These are phyloP conservation scores for Phytophthora tentaculata DNA, from an alignment of 352 stramenopile species.

Conservation along the genomic window DNA sequence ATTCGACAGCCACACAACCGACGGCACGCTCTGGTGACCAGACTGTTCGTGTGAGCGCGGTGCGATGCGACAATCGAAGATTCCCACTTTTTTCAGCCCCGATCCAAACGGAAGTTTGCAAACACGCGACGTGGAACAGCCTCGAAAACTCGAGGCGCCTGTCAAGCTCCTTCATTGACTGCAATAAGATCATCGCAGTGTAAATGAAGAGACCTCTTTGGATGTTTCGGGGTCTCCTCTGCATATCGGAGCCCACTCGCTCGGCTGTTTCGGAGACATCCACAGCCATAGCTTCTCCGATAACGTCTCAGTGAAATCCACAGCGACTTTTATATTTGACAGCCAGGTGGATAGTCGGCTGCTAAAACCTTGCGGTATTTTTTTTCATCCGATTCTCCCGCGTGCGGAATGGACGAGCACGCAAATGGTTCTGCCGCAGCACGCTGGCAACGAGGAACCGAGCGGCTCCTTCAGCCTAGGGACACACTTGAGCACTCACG, in stretches of 20 bases:
- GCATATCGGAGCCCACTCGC: constrained; percentile 16
- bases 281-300: constrained; percentile 9
- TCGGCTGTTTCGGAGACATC: constrained; percentile 18
- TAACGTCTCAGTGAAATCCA: constrained; percentile 30
- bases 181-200: background rate
- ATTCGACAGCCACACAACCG: constrained; percentile 12
- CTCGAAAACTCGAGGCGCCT: background rate
- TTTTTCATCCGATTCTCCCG: constrained; percentile 34
- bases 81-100: constrained; percentile 16
- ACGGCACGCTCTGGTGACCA: constrained; percentile 22
- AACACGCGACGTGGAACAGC: constrained; percentile 21
- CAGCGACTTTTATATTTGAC: background rate
- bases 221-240: background rate
- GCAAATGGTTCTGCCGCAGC: constrained; percentile 20
- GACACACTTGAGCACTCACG: background rate
- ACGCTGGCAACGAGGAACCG: constrained; percentile 11
- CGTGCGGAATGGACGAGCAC: constrained; percentile 20
- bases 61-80: constrained; percentile 27
- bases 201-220: background rate
- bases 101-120: constrained; percentile 28
- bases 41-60: constrained; percentile 23
- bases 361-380: constrained; percentile 10
- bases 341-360: constrained; percentile 33
- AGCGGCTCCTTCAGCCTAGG: background rate
- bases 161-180: background rate